These are phyloP conservation scores for Phaeoacremonium minimum DNA, from an alignment of 2,329 filamentous ascomycete species.

Conservation along the genomic window DNA sequence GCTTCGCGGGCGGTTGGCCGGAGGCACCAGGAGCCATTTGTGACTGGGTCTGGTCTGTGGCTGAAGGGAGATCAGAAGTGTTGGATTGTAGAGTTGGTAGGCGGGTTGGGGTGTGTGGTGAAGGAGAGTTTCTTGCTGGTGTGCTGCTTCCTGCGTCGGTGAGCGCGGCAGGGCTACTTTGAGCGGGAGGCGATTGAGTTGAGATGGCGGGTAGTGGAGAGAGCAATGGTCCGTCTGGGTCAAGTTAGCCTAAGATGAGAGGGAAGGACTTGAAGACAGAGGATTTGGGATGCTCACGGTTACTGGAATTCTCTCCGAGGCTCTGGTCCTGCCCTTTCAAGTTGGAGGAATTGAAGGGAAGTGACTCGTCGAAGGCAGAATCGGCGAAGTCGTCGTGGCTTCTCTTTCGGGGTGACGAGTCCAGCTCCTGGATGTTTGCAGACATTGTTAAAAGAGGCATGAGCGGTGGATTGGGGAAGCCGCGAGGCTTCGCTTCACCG, in stretches of 20 bases:
- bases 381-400: conserved; percentile 39
- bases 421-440: conserved; percentile 41
- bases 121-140: conserved; percentile 28
- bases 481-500: too few species aligned
- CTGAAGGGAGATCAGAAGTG: conserved; percentile 9
- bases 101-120: conserved; percentile 20
- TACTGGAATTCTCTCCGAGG: neutral
- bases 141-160: conserved; percentile 38
- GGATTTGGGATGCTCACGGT: too few species aligned
- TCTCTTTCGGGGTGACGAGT: conserved; percentile 36
- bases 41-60: neutral
- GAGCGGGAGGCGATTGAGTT: conserved; percentile 18
- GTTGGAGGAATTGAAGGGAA: neutral
- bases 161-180: conserved; percentile 26
- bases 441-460: conserved; percentile 47
- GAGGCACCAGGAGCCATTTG: neutral
- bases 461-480: too few species aligned
- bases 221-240: conserved; percentile 1
- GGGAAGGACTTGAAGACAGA: too few species aligned
- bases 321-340: neutral
- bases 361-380: conserved; percentile 7
- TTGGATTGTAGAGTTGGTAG: conserved; percentile 15
- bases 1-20: conserved; percentile 34
- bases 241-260: too few species aligned
- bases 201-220: conserved; percentile 12